Percentiles rank a stretch among this genome's conserved stretches.
Conservation (phyloP, 1,139 yeast species). For the Trichomonascaceae sp. region DNA sequence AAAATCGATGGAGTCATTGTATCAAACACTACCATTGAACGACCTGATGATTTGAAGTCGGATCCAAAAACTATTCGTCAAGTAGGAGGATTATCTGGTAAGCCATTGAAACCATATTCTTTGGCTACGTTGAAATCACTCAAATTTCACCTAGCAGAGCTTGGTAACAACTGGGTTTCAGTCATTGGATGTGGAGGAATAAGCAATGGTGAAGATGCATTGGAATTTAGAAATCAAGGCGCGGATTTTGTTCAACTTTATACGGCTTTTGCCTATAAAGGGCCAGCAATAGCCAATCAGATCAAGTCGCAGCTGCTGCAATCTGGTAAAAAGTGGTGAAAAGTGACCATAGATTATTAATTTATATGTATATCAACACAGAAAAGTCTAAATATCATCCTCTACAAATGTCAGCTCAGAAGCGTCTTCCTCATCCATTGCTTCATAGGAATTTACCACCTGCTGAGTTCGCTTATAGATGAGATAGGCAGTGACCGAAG, state of each 20-base stretch:
- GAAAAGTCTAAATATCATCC: constrained; percentile 11
- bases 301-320: constrained; percentile 54
- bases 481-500: constrained; percentile 60
- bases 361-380: neutral
- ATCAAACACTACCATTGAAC: constrained; percentile 82
- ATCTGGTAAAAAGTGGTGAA: neutral
- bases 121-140: constrained; percentile 63
- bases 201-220: constrained; percentile 72
- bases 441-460: constrained; percentile 29
- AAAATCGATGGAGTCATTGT: constrained; percentile 87
- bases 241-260: constrained; percentile 81
- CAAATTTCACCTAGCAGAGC: constrained; percentile 67
- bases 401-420: constrained; percentile 21
- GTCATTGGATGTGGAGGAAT: constrained; percentile 96
- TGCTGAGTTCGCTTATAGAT: constrained; percentile 54
- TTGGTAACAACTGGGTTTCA: constrained; percentile 43
- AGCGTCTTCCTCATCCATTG: constrained; percentile 13
- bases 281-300: constrained; percentile 80
- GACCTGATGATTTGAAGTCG: constrained; percentile 58
- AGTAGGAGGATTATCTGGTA: constrained; percentile 87
- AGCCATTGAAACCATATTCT: constrained; percentile 80
- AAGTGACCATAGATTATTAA: neutral
- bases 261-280: constrained; percentile 88
- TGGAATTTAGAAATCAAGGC: constrained; percentile 91
- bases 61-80: constrained; percentile 43